Conservation (phyloP, 495 filamentous ascomycete genomes). For the Neurospora sp. region DNA sequence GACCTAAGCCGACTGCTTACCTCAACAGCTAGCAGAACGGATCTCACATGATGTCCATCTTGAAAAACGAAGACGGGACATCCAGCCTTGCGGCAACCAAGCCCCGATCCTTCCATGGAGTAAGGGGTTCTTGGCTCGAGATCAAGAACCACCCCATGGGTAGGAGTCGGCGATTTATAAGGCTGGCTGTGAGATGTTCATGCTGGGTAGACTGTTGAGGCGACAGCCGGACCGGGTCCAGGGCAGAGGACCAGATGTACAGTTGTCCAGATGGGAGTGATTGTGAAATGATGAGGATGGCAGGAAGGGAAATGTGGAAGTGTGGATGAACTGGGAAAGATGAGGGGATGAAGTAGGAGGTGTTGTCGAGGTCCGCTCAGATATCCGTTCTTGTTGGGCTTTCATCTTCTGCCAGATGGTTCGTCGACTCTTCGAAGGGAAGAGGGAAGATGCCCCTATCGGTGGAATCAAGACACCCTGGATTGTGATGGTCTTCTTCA, state of each 20-base stretch:
- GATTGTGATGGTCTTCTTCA: constrained; percentile 4
- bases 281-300: neutral
- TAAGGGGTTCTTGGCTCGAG: neutral
- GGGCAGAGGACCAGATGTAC: neutral
- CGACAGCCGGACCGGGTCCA: neutral
- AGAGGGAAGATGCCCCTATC: neutral
- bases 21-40: neutral
- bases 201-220: neutral
- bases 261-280: neutral
- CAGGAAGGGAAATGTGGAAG: neutral
- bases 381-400: constrained; percentile 33
- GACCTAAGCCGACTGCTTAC: neutral
- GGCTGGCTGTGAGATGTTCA: neutral
- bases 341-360: neutral
- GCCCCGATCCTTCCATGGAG: neutral
- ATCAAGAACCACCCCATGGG: neutral
- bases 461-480: neutral
- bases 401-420: constrained; percentile 15
- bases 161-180: neutral
- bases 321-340: neutral
- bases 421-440: neutral
- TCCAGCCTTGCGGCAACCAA: neutral
- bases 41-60: neutral
- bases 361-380: constrained; percentile 20
- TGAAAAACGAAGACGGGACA: neutral